Evolutionary conservation across 2,329 filamentous ascomycete species (phyloP).

Genomic region (Xylariaceae sp.): DNA sequence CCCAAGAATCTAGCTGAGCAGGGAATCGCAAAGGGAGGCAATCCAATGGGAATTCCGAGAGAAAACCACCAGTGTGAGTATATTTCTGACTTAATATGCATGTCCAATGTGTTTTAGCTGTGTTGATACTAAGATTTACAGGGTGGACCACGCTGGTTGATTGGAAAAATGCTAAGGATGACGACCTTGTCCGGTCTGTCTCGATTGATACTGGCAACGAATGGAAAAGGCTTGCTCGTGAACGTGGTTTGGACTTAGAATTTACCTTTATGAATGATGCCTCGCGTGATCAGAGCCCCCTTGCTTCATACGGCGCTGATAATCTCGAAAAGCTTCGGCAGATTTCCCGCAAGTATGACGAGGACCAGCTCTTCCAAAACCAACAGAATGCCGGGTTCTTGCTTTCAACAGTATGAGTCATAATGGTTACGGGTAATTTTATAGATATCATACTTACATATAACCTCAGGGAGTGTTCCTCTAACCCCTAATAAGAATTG

Average conservation of each 20-base stretch:
- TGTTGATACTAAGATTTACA: constrained; percentile 1
- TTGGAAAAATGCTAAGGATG: constrained; percentile 22
- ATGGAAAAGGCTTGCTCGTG: constrained; percentile 10
- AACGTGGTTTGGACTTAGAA: constrained; percentile 2
- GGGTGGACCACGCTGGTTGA: constrained; percentile 30
- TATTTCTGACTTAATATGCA: background rate
- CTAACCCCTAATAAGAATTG: too few relatives aligned
- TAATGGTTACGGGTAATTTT: too few relatives aligned
- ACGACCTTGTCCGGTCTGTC: constrained; percentile 18
- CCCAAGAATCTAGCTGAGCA: constrained; percentile 10
- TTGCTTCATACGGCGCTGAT: constrained; percentile 28
- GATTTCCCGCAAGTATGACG: constrained; percentile 31
- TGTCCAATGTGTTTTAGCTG: background rate
- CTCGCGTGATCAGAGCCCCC: constrained; percentile 29
- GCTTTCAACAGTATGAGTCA: constrained; percentile 1
- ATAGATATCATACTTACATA: too few relatives aligned
- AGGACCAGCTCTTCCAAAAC: constrained; percentile 31
- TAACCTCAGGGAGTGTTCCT: too few relatives aligned
- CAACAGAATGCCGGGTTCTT: constrained; percentile 28
- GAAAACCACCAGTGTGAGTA: constrained; percentile 25
- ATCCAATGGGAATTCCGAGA: constrained; percentile 17
- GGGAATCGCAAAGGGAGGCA: constrained; percentile 22
- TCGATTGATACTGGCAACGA: constrained; percentile 20
- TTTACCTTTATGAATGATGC: constrained; percentile 32
- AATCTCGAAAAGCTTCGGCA: constrained; percentile 28